Percentiles rank a stretch among this genome's conserved stretches.
phyloP scores from a whole-genome alignment of 306 rosid species.

The Casuarina equisetifolia region DNA sequence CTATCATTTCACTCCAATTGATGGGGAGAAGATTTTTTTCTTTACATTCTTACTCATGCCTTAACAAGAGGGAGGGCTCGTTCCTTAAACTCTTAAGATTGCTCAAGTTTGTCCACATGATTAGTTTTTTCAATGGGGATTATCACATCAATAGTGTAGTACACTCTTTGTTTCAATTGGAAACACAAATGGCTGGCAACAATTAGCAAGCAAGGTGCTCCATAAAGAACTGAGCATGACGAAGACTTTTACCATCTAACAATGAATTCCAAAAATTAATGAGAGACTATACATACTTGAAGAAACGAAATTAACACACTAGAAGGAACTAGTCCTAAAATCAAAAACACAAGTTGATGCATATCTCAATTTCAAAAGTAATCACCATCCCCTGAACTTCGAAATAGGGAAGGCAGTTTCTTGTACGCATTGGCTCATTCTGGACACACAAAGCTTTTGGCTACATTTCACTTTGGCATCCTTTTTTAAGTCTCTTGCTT shows the following conservation, averaged over 20 bases:
- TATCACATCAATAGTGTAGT: too few species aligned
- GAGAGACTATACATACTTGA: not conserved
- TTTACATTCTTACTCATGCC: too few species aligned
- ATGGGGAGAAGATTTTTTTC: too few species aligned
- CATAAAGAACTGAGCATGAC: not conserved
- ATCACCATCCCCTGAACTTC: constrained; percentile 8
- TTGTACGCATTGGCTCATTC: not conserved
- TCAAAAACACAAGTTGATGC: not conserved
- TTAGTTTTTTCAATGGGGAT: too few species aligned
- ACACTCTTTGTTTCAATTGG: too few species aligned
- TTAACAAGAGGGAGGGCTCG: too few species aligned
- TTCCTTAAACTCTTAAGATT: too few species aligned
- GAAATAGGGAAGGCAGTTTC: constrained; percentile 1
- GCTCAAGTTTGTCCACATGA: too few species aligned
- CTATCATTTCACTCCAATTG: too few species aligned
- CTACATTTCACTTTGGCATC: not conserved
- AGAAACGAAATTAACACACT: constrained; percentile 8
- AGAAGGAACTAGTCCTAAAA: not conserved
- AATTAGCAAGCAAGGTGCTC: not conserved
- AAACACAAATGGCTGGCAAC: too few species aligned
- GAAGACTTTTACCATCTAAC: not conserved
- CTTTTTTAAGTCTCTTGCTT: constrained; percentile 9
- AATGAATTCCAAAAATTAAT: not conserved
- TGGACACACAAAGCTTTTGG: not conserved
- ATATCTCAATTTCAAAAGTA: constrained; percentile 7